Evolutionary conservation across 768 basidiomycete genomes (phyloP).

Genomic region (Calvatia gigantea): DNA sequence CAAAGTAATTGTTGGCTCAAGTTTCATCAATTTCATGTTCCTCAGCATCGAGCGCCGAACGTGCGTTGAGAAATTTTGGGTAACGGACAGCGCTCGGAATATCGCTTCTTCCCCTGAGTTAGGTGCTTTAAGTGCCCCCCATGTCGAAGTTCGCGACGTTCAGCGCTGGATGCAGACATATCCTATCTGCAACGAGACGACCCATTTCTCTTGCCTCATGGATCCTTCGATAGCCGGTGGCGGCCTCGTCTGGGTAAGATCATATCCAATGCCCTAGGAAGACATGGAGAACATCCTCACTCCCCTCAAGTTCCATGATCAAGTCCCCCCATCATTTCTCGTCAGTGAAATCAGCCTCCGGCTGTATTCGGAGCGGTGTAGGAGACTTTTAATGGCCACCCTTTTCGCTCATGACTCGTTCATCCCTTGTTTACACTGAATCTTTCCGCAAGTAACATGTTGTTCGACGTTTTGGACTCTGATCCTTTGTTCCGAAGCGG

Average conservation of each 20-base stretch:
- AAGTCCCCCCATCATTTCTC: too few relatives aligned
- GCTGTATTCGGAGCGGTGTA: too few relatives aligned
- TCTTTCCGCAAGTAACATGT: too few relatives aligned
- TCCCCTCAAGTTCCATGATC: too few relatives aligned
- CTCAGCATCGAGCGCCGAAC: slow-evolving; percentile 32
- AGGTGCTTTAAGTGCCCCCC: background rate
- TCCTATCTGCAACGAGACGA: slow-evolving; percentile 31
- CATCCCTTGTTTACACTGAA: too few relatives aligned
- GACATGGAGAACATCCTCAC: background rate
- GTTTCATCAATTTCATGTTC: slow-evolving; percentile 21
- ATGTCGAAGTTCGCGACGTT: slow-evolving; percentile 20
- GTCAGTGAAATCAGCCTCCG: too few relatives aligned
- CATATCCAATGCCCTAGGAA: slow-evolving; percentile 10
- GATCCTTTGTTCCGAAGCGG: too few relatives aligned
- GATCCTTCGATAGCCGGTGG: slow-evolving; percentile 32
- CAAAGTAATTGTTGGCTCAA: background rate
- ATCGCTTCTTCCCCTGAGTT: background rate
- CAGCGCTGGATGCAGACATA: slow-evolving; percentile 28
- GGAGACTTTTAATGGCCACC: too few relatives aligned
- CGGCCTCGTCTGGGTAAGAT: slow-evolving; percentile 31
- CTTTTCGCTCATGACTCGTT: too few relatives aligned
- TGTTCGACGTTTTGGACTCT: too few relatives aligned
- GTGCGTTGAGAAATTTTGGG: slow-evolving; percentile 22
- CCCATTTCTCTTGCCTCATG: slow-evolving; percentile 38
- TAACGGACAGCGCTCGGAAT: background rate